A percentile compares a stretch with the other conserved stretches of the same genome.
Conservation (phyloP, 2,329 filamentous ascomycete species). For the Podosphaera xanthii region DNA sequence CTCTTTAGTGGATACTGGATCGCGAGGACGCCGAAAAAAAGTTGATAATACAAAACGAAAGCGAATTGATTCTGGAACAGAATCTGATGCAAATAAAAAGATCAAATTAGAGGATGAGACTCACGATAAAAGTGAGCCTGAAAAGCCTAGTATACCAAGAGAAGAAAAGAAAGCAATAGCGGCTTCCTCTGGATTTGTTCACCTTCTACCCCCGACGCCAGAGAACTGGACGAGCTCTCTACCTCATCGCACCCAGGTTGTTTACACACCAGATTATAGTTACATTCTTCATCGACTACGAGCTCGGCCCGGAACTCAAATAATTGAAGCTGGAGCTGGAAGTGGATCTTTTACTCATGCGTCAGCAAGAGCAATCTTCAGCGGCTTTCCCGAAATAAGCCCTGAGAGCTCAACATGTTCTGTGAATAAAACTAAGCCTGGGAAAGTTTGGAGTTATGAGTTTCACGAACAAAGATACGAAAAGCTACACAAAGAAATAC, state of each 20-base stretch:
- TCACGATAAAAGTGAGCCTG: slow-evolving; percentile 9
- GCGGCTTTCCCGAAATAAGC: slow-evolving; percentile 33
- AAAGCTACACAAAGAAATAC: slow-evolving; percentile 46
- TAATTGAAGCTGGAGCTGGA: slow-evolving; percentile 65
- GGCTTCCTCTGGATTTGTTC: slow-evolving; percentile 48
- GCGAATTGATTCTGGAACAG: slow-evolving; percentile 18
- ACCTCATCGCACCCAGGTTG: slow-evolving; percentile 65
- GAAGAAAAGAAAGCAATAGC: slow-evolving; percentile 26
- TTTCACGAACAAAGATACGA: slow-evolving; percentile 51
- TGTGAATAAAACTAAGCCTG: slow-evolving; percentile 21
- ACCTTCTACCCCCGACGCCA: slow-evolving; percentile 56
- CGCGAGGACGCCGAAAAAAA: slow-evolving; percentile 52
- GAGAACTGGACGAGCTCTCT: slow-evolving; percentile 64
- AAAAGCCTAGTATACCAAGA: slow-evolving; percentile 13
- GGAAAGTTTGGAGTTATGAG: slow-evolving; percentile 64
- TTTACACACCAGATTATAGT: slow-evolving; percentile 72
- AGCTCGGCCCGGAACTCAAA: slow-evolving; percentile 44
- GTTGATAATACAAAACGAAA: slow-evolving; percentile 27
- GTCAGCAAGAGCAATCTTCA: slow-evolving; percentile 52
- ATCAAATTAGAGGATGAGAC: slow-evolving; percentile 3
- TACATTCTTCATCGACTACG: slow-evolving; percentile 59
- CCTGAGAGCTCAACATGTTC: slow-evolving; percentile 6
- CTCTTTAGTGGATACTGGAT: slow-evolving; percentile 75
- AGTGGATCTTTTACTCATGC: slow-evolving; percentile 73
- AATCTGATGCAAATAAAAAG: slow-evolving; percentile 5